Conservation (phyloP, 2,329 filamentous ascomycete species). For the Aureobasidium melanogenum region DNA sequence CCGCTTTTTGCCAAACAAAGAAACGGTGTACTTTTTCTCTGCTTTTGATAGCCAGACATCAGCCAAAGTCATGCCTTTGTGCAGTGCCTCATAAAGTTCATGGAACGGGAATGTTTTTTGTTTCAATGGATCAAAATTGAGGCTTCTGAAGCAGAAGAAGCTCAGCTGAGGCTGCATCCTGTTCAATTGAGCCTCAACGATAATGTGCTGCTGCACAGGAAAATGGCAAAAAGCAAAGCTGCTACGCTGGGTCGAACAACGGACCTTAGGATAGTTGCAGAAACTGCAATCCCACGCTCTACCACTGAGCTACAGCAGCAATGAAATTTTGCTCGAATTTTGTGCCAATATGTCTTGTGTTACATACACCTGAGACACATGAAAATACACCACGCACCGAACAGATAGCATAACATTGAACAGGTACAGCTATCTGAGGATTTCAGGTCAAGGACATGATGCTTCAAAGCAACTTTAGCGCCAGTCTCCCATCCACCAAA, state of each 20-base stretch:
- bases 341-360: not conserved
- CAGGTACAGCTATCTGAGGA: not conserved
- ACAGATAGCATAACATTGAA: not conserved
- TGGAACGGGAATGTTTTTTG: too few relatives aligned
- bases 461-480: not conserved
- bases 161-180: not conserved
- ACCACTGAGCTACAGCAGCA: slow-evolving; percentile 13
- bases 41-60: not conserved
- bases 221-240: slow-evolving; percentile 5
- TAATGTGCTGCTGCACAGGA: not conserved
- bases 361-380: not conserved
- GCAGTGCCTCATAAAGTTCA: too few relatives aligned
- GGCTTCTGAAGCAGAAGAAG: not conserved
- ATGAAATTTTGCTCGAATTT: not conserved
- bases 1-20: not conserved
- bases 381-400: too few relatives aligned
- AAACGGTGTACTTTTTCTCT: not conserved
- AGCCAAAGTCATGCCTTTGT: not conserved
- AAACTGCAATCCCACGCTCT: slow-evolving; percentile 13
- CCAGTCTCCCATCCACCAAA: not conserved
- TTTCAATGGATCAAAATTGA: not conserved
- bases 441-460: not conserved
- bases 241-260: slow-evolving; percentile 13
- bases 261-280: slow-evolving; percentile 13
- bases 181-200: not conserved